Evolutionary conservation across 345 rosid genomes (phyloP).

Genomic region (Brassica nigra): DNA sequence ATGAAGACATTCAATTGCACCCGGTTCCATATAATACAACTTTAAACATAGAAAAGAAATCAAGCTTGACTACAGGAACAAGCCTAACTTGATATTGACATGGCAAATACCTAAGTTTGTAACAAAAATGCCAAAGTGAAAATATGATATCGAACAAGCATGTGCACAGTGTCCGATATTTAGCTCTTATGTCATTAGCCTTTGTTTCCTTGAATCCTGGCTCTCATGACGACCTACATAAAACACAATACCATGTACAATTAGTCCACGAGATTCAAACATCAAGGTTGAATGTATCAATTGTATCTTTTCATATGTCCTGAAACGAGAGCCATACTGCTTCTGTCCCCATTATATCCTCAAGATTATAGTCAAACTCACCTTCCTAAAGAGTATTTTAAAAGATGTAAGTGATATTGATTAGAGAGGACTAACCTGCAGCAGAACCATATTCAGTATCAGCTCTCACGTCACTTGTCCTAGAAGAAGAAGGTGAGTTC

Average conservation of each 20-base stretch:
- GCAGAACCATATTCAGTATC: conserved; percentile 54
- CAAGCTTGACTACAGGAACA: conserved; percentile 31
- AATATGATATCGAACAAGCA: neutral
- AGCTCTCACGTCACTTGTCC: conserved; percentile 43
- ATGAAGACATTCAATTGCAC: neutral
- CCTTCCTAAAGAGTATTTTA: neutral
- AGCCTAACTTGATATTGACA: conserved; percentile 38
- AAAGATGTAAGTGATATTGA: neutral
- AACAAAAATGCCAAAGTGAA: neutral
- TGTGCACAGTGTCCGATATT: neutral
- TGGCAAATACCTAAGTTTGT: neutral
- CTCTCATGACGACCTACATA: conserved; percentile 89
- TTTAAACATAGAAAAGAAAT: conserved; percentile 2
- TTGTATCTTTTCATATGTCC: no score
- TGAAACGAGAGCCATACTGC: no score
- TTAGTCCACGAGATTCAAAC: neutral
- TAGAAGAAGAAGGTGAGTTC: conserved; percentile 55
- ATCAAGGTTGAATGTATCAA: neutral
- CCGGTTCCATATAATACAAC: conserved; percentile 11
- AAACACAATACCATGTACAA: neutral
- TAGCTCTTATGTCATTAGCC: conserved; percentile 54
- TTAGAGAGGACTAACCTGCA: conserved; percentile 46
- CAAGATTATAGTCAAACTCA: no score
- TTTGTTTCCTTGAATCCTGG: conserved; percentile 93
- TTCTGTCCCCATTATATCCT: no score